phyloP scores from a whole-genome alignment of 2,329 filamentous ascomycete species.

The Thielaviopsis ethacetica region DNA sequence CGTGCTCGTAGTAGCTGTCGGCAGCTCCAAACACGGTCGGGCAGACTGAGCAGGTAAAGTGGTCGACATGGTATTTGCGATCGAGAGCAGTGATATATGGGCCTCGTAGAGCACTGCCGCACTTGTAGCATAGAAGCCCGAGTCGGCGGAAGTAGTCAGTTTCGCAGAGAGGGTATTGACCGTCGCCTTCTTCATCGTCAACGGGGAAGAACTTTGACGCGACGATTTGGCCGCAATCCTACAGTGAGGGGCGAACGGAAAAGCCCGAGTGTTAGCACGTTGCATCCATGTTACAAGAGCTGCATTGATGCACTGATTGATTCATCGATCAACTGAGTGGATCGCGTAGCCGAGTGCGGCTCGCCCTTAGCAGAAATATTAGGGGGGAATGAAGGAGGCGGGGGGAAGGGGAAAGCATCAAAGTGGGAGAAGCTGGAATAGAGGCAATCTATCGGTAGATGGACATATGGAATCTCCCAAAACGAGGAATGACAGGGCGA shows the following conservation, averaged over 20 bases:
- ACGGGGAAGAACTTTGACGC: constrained; percentile 98
- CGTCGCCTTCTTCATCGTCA: constrained; percentile 70
- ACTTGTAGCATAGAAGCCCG: constrained; percentile 79
- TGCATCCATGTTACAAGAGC: background rate
- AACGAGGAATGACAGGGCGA: background rate
- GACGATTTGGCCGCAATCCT: constrained; percentile 96
- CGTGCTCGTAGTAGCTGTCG: constrained; percentile 98
- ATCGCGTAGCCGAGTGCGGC: background rate
- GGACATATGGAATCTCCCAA: background rate
- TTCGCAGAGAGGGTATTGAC: constrained; percentile 90
- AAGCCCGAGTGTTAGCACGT: background rate
- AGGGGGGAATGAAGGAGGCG: too few species aligned
- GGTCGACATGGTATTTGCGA: constrained; percentile 96
- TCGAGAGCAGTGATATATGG: constrained; percentile 97
- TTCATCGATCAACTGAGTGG: background rate
- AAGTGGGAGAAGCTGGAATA: constrained; percentile 4
- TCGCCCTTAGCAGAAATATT: too few species aligned
- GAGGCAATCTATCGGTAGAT: constrained; percentile 7
- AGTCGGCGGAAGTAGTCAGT: constrained; percentile 93
- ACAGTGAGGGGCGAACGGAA: constrained; percentile 12
- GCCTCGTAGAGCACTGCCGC: constrained; percentile 78
- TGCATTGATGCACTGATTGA: background rate
- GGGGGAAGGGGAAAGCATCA: too few species aligned
- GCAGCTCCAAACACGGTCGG: constrained; percentile 95
- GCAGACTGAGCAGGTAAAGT: constrained; percentile 95